Conservation (phyloP, 352 stramenopile species). For the Thalassiosira hispida region DNA sequence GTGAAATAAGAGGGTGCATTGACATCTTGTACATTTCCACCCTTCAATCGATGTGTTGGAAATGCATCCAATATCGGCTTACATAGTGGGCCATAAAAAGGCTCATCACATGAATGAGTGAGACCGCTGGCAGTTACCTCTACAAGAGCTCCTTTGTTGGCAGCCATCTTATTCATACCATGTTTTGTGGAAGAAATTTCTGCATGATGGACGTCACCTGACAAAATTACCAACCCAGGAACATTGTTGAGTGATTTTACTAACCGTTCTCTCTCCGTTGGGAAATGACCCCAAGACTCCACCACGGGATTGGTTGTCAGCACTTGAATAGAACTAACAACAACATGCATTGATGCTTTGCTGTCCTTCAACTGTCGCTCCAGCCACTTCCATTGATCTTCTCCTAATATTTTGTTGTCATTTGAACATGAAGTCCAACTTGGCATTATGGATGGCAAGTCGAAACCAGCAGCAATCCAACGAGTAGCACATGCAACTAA, state of each 20-base stretch:
- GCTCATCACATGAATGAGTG: slow-evolving; percentile 73
- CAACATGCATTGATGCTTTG: slow-evolving; percentile 59
- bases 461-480: slow-evolving; percentile 71
- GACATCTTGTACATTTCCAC: slow-evolving; percentile 18
- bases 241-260: slow-evolving; percentile 54
- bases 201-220: slow-evolving; percentile 86
- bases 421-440: slow-evolving; percentile 21
- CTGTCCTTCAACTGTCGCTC: slow-evolving; percentile 59
- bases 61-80: slow-evolving; percentile 70
- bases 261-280: slow-evolving; percentile 66
- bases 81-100: slow-evolving; percentile 74
- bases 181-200: slow-evolving; percentile 67
- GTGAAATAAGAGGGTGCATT: slow-evolving; percentile 63
- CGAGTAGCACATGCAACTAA: slow-evolving; percentile 74
- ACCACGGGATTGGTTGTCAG: slow-evolving; percentile 85
- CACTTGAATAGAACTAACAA: slow-evolving; percentile 85
- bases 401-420: slow-evolving; percentile 69
- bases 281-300: slow-evolving; percentile 87
- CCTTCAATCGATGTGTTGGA: slow-evolving; percentile 53
- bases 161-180: slow-evolving; percentile 1
- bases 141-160: slow-evolving; percentile 46
- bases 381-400: slow-evolving; percentile 85
- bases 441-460: slow-evolving; percentile 43
- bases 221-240: slow-evolving; percentile 73
- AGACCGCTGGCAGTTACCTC: slow-evolving; percentile 83